A percentile compares a stretch with the other conserved stretches of the same genome.
Evolutionary conservation across 2,329 filamentous ascomycete species (phyloP).

Genomic region (Microascus cirrosus): DNA sequence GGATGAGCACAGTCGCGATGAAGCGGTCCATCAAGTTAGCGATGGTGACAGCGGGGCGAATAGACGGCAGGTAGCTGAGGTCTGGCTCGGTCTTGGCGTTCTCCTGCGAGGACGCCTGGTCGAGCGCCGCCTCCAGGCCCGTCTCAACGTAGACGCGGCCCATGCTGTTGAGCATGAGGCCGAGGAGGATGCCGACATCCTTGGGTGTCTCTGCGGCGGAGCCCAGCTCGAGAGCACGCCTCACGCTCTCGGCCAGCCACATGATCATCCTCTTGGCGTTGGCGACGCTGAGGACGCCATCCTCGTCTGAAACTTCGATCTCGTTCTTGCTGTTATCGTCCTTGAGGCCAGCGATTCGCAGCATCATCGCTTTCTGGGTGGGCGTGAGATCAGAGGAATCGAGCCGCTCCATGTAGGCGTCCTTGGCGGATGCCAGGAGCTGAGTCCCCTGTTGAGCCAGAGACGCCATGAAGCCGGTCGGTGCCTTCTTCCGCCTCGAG

Average conservation of each 20-base stretch:
- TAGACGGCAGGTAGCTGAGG: conserved; percentile 65
- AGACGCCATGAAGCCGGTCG: conserved; percentile 85
- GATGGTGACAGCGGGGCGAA: conserved; percentile 76
- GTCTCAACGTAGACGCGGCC: conserved; percentile 69
- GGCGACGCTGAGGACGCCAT: conserved; percentile 70
- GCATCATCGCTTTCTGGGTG: conserved; percentile 82
- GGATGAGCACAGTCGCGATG: conserved; percentile 80
- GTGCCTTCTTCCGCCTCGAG: conserved; percentile 73
- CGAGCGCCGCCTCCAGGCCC: conserved; percentile 56
- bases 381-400: conserved; percentile 81
- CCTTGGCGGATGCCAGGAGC: conserved; percentile 74
- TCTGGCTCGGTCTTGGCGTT: conserved; percentile 76
- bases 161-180: conserved; percentile 76
- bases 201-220: conserved; percentile 83
- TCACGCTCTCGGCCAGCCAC: conserved; percentile 92
- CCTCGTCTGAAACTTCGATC: conserved; percentile 82
- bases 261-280: conserved; percentile 97
- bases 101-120: conserved; percentile 68
- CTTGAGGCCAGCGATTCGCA: conserved; percentile 77
- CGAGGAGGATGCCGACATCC: conserved; percentile 77
- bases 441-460: conserved; percentile 85
- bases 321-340: conserved; percentile 69
- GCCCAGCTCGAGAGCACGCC: conserved; percentile 81
- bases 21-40: conserved; percentile 90
- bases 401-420: conserved; percentile 80